phyloP scores from a whole-genome alignment of 768 basidiomycete species.

The Lactarius sp. region DNA sequence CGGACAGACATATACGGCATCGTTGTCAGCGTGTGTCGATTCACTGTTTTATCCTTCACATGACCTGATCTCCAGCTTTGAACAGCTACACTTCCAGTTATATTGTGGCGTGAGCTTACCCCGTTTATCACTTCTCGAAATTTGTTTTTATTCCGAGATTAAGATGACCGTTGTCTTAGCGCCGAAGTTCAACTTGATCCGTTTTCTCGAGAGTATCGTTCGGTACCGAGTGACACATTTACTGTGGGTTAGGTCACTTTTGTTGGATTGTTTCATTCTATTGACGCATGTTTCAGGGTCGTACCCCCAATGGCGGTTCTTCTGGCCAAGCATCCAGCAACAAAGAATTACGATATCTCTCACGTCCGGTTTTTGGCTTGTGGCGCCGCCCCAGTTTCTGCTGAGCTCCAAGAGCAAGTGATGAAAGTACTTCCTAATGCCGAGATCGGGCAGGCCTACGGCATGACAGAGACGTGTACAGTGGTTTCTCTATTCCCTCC shows the following conservation, averaged over 20 bases:
- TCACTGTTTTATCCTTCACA: neutral
- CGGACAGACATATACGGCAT: constrained; percentile 44
- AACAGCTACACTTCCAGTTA: constrained; percentile 29
- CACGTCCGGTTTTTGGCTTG: constrained; percentile 27
- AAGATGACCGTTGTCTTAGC: constrained; percentile 32
- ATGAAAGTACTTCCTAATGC: constrained; percentile 47
- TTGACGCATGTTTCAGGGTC: constrained; percentile 11
- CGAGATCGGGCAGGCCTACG: constrained; percentile 56
- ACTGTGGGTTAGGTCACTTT: neutral
- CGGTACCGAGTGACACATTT: constrained; percentile 32
- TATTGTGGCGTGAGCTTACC: constrained; percentile 26
- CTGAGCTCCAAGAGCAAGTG: constrained; percentile 37
- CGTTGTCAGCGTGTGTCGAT: constrained; percentile 19
- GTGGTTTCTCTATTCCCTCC: constrained; percentile 48
- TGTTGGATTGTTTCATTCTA: neutral
- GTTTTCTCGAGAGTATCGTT: constrained; percentile 33
- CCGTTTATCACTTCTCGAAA: neutral
- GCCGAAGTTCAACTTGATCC: constrained; percentile 32
- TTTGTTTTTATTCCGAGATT: neutral
- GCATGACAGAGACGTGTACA: constrained; percentile 64
- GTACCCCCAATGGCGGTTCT: constrained; percentile 31
- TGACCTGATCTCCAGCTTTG: neutral
- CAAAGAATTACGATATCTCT: constrained; percentile 31
- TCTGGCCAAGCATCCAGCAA: constrained; percentile 29
- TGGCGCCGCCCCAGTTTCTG: constrained; percentile 35